Evolutionary conservation across 208 protist species (phyloP).

Genomic region (Trypanosoma avium): DNA sequence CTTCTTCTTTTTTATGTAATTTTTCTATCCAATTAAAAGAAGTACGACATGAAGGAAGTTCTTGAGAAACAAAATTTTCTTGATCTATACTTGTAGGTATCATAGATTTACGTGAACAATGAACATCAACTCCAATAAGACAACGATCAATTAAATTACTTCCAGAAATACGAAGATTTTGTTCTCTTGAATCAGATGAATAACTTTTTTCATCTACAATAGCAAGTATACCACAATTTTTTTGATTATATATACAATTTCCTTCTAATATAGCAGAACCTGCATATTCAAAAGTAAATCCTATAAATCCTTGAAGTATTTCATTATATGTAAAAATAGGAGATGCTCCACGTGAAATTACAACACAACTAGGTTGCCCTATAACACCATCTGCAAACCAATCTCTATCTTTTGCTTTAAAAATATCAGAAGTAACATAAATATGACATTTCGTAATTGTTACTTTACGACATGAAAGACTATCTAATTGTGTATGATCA

Average conservation of each 20-base stretch:
- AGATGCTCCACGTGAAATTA: slow-evolving; percentile 63
- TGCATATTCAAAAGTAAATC: slow-evolving; percentile 67
- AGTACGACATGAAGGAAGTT: slow-evolving; percentile 15
- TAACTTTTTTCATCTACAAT: slow-evolving; percentile 35
- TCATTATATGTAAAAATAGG: slow-evolving; percentile 73
- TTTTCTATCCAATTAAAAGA: slow-evolving; percentile 24
- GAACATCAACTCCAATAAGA: slow-evolving; percentile 78
- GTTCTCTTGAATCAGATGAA: slow-evolving; percentile 1
- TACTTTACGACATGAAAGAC: slow-evolving; percentile 53
- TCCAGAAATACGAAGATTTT: slow-evolving; percentile 64
- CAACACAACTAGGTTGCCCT: slow-evolving; percentile 53
- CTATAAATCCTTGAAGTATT: slow-evolving; percentile 68
- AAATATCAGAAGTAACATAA: slow-evolving; percentile 40
- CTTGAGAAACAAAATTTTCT: slow-evolving; percentile 4
- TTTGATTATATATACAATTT: slow-evolving; percentile 76
- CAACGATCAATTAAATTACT: slow-evolving; percentile 85
- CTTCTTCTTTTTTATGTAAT: slow-evolving; percentile 1
- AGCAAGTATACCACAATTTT: slow-evolving; percentile 70
- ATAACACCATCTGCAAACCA: slow-evolving; percentile 17
- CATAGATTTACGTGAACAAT: slow-evolving; percentile 30
- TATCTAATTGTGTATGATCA: slow-evolving; percentile 13
- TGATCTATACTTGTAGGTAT: background rate
- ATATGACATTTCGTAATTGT: slow-evolving; percentile 59
- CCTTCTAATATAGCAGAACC: slow-evolving; percentile 61
- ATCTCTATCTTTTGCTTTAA: slow-evolving; percentile 26